These are phyloP conservation scores for Geranium incanum DNA, from an alignment of 441 rosid species.

Conservation along the genomic window DNA sequence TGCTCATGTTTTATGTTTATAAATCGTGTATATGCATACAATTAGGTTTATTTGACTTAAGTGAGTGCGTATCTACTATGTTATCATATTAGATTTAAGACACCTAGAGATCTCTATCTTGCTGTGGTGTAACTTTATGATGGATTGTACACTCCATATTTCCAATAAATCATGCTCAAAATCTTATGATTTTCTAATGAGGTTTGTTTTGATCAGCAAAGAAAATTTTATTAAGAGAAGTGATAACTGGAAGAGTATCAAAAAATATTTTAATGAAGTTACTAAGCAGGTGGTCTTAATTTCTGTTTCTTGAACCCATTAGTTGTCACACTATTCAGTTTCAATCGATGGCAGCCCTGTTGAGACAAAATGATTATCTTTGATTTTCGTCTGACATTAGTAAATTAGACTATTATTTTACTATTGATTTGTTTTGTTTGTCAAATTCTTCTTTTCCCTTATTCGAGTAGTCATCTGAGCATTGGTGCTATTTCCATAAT, in stretches of 20 bases:
- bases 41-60: constrained; percentile 10
- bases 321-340: neutral
- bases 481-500: constrained; percentile 4
- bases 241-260: too few species aligned
- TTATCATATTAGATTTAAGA: constrained; percentile 12
- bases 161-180: neutral
- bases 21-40: neutral
- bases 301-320: constrained; percentile 4
- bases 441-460: neutral
- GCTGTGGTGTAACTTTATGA: constrained; percentile 7
- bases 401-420: neutral
- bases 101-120: constrained; percentile 7
- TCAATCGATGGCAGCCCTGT: neutral
- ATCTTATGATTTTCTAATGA: neutral
- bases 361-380: neutral
- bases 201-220: neutral
- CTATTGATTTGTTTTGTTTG: neutral
- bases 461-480: neutral
- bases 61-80: neutral
- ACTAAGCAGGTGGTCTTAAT: neutral
- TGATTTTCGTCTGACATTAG: neutral
- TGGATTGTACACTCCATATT: neutral
- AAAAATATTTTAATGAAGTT: neutral
- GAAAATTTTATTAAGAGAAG: too few species aligned
- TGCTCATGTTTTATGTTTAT: constrained; percentile 13